Evolutionary conservation across 148 eudicot genomes (phyloP).

Genomic region (Selenicereus undatus): DNA sequence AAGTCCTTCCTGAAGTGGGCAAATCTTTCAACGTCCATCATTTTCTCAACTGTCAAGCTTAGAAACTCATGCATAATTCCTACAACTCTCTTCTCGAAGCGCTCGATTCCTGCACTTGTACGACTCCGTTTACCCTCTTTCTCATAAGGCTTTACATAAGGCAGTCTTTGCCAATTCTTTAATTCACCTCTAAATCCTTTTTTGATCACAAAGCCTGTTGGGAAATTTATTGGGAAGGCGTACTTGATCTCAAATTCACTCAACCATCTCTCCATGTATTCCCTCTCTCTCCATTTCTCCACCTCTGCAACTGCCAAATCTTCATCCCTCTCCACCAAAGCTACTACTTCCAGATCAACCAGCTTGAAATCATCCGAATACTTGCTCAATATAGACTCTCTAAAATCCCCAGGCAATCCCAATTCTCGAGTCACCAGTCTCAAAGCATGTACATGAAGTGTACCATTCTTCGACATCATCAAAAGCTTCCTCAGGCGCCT

Average conservation of each 20-base stretch:
- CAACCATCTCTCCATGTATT: conserved; percentile 68
- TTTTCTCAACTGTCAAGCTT: conserved; percentile 72
- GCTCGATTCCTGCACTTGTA: conserved; percentile 52
- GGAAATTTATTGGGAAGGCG: conserved; percentile 70
- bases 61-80: conserved; percentile 69
- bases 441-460: conserved; percentile 62
- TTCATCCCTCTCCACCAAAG: conserved; percentile 42
- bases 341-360: conserved; percentile 59
- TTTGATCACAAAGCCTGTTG: conserved; percentile 63
- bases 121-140: conserved; percentile 37
- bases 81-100: conserved; percentile 72
- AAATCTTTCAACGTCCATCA: conserved; percentile 58
- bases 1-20: conserved; percentile 69
- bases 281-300: conserved; percentile 71
- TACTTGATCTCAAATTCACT: conserved; percentile 83
- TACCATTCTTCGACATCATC: conserved; percentile 62
- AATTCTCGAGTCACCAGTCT: conserved; percentile 57
- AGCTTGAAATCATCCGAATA: conserved; percentile 44
- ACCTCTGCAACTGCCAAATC: conserved; percentile 42
- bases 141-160: conserved; percentile 70
- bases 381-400: conserved; percentile 62
- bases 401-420: conserved; percentile 64
- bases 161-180: conserved; percentile 72
- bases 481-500: conserved; percentile 51
- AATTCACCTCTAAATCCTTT: conserved; percentile 58